Conservation (phyloP, 2,329 filamentous ascomycete species). For the Xylaria sp. region DNA sequence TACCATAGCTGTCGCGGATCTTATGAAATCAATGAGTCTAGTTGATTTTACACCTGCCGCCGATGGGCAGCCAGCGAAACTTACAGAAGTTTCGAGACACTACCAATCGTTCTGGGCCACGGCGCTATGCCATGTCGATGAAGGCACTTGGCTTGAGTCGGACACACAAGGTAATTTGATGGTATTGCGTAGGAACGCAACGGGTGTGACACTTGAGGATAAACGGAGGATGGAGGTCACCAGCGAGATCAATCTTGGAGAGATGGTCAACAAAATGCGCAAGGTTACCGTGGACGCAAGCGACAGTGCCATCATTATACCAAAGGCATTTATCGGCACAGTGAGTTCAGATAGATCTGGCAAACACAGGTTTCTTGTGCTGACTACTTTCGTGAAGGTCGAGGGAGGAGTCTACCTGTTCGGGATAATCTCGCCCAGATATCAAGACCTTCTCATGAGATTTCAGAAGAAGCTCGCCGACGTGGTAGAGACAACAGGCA, state of each 20-base stretch:
- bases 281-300: conserved; percentile 75
- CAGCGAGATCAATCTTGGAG: conserved; percentile 86
- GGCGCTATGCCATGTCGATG: conserved; percentile 76
- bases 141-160: conserved; percentile 81
- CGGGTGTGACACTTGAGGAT: conserved; percentile 80
- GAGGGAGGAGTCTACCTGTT: conserved; percentile 94
- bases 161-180: conserved; percentile 91
- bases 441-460: conserved; percentile 83
- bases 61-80: conserved; percentile 66
- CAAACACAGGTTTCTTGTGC: conserved; percentile 7
- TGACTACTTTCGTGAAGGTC: conserved; percentile 62
- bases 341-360: conserved; percentile 62
- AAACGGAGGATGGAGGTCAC: conserved; percentile 75
- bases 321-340: conserved; percentile 88
- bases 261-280: conserved; percentile 91
- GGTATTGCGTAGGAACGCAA: conserved; percentile 77
- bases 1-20: conserved; percentile 84
- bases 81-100: conserved; percentile 82
- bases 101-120: conserved; percentile 86
- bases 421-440: conserved; percentile 76
- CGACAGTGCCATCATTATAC: conserved; percentile 75
- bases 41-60: conserved; percentile 74
- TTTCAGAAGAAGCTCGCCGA: conserved; percentile 79
- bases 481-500: conserved; percentile 74
- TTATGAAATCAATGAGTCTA: conserved; percentile 92